Conservation (phyloP, 805 yeast genomes). For the Metschnikowia shivogae region DNA sequence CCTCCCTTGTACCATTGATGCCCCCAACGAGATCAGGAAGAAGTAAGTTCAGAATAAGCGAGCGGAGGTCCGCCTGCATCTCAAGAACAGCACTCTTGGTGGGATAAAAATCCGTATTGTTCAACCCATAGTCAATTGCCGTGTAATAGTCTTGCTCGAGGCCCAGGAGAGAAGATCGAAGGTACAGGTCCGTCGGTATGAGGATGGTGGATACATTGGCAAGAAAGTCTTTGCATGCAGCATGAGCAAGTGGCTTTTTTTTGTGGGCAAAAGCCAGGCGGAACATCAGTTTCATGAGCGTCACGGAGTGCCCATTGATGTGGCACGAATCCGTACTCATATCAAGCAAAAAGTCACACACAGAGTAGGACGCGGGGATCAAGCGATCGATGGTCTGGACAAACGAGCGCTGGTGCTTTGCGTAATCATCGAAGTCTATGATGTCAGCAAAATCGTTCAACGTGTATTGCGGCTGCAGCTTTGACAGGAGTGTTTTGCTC, state of each 20-base stretch:
- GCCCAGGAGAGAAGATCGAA: slow-evolving; percentile 24
- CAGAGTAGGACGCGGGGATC: slow-evolving; percentile 32
- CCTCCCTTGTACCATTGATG: slow-evolving; percentile 24
- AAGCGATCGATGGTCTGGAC: slow-evolving; percentile 59
- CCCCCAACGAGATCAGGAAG: slow-evolving; percentile 28
- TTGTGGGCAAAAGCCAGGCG: slow-evolving; percentile 22
- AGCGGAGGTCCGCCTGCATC: slow-evolving; percentile 25
- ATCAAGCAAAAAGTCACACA: slow-evolving; percentile 34
- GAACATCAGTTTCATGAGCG: slow-evolving; percentile 27
- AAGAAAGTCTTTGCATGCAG: slow-evolving; percentile 28
- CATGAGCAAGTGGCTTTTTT: neutral
- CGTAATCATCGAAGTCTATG: slow-evolving; percentile 53
- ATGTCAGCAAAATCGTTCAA: slow-evolving; percentile 46
- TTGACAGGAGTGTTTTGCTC: slow-evolving; percentile 21
- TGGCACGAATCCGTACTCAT: neutral
- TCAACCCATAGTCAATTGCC: slow-evolving; percentile 21
- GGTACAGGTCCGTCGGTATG: slow-evolving; percentile 31
- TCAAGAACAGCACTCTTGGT: slow-evolving; percentile 32
- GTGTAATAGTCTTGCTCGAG: slow-evolving; percentile 28
- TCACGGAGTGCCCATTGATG: slow-evolving; percentile 21
- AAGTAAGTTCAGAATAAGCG: slow-evolving; percentile 25
- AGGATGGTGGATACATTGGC: slow-evolving; percentile 26
- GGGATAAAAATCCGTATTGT: slow-evolving; percentile 15
- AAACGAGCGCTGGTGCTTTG: slow-evolving; percentile 59
- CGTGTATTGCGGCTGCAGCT: slow-evolving; percentile 26